Percentiles rank a stretch among this genome's conserved stretches.
Evolutionary conservation across 2,329 filamentous ascomycete genomes (phyloP).

Genomic region (Alternaria sp.): DNA sequence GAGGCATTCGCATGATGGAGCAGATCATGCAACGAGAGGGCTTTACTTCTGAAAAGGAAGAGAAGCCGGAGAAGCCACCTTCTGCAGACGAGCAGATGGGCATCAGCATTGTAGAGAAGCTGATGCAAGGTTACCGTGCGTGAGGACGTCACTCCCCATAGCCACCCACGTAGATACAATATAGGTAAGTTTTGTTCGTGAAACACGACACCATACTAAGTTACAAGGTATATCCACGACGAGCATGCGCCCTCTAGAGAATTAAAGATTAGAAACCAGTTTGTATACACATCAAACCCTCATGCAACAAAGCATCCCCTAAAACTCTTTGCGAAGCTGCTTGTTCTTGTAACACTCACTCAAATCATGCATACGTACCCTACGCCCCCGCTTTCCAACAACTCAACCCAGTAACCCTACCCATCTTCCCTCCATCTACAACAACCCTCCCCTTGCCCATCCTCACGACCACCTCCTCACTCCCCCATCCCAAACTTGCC

Average conservation of each 20-base stretch:
- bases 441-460: conserved; percentile 18
- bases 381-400: conserved; percentile 8
- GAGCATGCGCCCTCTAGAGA: not conserved
- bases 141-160: not conserved
- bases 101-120: conserved; percentile 43
- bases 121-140: conserved; percentile 42
- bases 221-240: conserved; percentile 61
- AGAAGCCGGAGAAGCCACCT: conserved; percentile 14
- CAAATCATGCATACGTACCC: not conserved
- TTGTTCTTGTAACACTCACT: not conserved
- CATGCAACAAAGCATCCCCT: not conserved
- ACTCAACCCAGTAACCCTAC: conserved; percentile 25
- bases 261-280: not conserved
- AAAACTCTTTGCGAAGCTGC: too few species aligned
- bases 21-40: conserved; percentile 40
- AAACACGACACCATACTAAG: conserved; percentile 52
- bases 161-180: not conserved
- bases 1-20: conserved; percentile 49
- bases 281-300: not conserved
- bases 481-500: conserved; percentile 16
- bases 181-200: not conserved
- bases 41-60: conserved; percentile 19
- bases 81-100: conserved; percentile 44
- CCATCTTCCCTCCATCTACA: conserved; percentile 20
- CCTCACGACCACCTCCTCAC: conserved; percentile 16